These are phyloP conservation scores for Silybum marianum DNA, from an alignment of 129 eudicot species.

Conservation along the genomic window DNA sequence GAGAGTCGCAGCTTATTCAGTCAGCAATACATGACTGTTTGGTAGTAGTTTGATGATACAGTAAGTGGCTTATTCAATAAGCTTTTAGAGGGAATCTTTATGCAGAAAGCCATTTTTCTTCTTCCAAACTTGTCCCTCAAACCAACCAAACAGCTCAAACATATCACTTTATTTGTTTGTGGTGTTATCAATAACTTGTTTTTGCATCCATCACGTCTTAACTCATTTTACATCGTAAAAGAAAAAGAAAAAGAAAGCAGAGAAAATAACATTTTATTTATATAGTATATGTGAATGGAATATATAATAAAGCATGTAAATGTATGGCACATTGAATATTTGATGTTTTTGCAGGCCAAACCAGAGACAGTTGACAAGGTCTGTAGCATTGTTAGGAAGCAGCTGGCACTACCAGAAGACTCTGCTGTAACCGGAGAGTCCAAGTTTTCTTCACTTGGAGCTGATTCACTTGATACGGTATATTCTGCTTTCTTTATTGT, in stretches of 20 bases:
- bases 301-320: not conserved
- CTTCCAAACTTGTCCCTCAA: too few species aligned
- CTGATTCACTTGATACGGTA: constrained; percentile 97
- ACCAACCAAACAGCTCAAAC: not conserved
- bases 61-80: too few species aligned
- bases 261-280: not conserved
- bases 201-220: not conserved
- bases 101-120: too few species aligned
- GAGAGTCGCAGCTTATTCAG: too few species aligned
- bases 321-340: not conserved
- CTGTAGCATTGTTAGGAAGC: constrained; percentile 72
- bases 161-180: not conserved
- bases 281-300: not conserved
- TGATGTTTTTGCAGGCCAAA: constrained; percentile 62
- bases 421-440: constrained; percentile 65
- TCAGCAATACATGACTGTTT: too few species aligned
- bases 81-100: too few species aligned
- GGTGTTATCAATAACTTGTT: not conserved
- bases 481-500: constrained; percentile 18
- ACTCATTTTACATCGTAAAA: not conserved
- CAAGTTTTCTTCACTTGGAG: constrained; percentile 77
- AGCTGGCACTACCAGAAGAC: constrained; percentile 64
- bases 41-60: too few species aligned
- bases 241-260: not conserved
- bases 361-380: constrained; percentile 82